These are phyloP conservation scores for Mrakia blollopis DNA, from an alignment of 768 basidiomycete genomes.

Conservation along the genomic window DNA sequence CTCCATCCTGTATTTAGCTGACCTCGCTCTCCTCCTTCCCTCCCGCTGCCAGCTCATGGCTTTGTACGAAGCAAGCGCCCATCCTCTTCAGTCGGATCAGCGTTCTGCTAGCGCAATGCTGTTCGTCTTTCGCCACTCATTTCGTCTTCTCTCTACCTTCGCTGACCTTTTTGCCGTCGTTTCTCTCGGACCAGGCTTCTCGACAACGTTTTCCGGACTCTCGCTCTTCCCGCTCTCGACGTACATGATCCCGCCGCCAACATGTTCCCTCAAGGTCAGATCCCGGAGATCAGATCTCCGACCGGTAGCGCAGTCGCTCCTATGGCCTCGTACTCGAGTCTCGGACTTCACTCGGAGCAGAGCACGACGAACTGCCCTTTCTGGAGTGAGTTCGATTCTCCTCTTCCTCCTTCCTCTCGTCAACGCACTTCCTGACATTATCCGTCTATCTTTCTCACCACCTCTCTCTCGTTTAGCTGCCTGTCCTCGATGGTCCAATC, in stretches of 20 bases:
- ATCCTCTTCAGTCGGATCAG: constrained; percentile 13
- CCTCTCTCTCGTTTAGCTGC: constrained; percentile 5
- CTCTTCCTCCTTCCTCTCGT: background rate
- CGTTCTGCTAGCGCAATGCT: constrained; percentile 17
- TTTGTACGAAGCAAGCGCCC: constrained; percentile 14
- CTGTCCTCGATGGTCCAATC: constrained; percentile 28
- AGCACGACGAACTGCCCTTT: constrained; percentile 23
- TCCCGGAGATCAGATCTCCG: background rate
- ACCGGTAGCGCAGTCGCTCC: background rate
- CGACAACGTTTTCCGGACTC: constrained; percentile 24
- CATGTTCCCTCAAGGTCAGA: background rate
- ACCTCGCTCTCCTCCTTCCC: background rate
- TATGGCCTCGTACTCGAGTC: background rate
- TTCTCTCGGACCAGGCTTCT: background rate
- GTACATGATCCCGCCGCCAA: background rate
- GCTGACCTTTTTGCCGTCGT: background rate
- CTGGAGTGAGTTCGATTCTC: constrained; percentile 17
- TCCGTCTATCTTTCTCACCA: background rate
- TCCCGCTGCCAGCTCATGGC: background rate
- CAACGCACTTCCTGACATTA: background rate
- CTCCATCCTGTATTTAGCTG: background rate
- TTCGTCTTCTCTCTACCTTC: background rate
- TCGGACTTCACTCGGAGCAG: constrained; percentile 23
- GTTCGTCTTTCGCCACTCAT: background rate
- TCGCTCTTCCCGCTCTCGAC: constrained; percentile 23